Evolutionary conservation across 2,329 filamentous ascomycete species (phyloP).

Genomic region (Aspergillus fructus): DNA sequence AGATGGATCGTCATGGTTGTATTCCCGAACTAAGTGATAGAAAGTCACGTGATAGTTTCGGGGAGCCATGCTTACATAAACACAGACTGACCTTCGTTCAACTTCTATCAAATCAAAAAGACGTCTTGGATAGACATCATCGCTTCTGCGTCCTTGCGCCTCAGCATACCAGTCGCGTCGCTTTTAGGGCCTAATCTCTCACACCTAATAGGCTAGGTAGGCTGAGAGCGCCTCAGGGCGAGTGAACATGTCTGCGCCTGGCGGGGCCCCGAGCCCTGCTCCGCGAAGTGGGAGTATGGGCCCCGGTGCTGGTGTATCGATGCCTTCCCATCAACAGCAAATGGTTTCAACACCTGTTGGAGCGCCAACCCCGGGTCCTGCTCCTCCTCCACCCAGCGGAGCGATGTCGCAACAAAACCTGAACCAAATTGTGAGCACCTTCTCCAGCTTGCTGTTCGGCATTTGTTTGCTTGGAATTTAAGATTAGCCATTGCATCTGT

Average conservation of each 20-base stretch:
- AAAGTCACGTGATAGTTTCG: conserved; percentile 7
- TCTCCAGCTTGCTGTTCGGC: conserved; percentile 1
- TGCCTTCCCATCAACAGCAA: conserved; percentile 48
- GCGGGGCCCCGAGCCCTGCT: conserved; percentile 49
- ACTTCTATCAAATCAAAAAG: conserved; percentile 10
- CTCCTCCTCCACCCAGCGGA: conserved; percentile 34
- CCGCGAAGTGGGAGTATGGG: conserved; percentile 51
- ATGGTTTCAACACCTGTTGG: conserved; percentile 48
- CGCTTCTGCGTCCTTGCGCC: conserved; percentile 6
- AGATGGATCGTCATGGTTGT: not conserved
- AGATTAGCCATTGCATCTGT: not conserved
- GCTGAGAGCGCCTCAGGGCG: not conserved
- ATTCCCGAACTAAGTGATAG: not conserved
- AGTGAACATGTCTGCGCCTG: conserved; percentile 44
- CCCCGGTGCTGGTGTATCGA: conserved; percentile 35
- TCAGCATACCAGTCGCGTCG: conserved; percentile 4
- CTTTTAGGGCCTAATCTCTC: not conserved
- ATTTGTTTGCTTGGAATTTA: not conserved
- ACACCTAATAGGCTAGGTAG: not conserved
- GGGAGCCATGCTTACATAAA: conserved; percentile 11
- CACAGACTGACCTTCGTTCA: not conserved
- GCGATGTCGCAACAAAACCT: conserved; percentile 80
- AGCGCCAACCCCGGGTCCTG: conserved; percentile 41
- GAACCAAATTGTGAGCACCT: conserved; percentile 83
- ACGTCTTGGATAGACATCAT: conserved; percentile 11